Conservation (phyloP, 2,329 filamentous ascomycete genomes). For the Calonectria pauciramosa region DNA sequence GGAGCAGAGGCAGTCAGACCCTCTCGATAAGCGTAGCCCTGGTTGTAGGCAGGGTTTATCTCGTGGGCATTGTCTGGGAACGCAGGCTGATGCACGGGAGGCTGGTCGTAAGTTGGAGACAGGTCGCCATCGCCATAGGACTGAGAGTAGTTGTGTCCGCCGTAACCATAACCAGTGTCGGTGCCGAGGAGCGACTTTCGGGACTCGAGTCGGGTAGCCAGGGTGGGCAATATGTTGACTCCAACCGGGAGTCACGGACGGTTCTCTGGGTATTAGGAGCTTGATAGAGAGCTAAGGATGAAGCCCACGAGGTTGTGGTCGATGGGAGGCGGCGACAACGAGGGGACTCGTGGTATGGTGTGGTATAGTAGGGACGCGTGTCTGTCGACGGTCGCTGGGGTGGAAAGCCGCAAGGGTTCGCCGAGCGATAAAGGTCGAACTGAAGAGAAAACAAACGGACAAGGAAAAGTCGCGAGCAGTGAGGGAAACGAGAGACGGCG, state of each 20-base stretch:
- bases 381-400: conserved; percentile 16
- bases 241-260: conserved; percentile 53
- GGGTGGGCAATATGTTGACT: conserved; percentile 51
- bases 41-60: conserved; percentile 49
- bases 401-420: conserved; percentile 11
- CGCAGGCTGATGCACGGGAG: conserved; percentile 45
- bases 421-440: not conserved
- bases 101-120: conserved; percentile 33
- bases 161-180: conserved; percentile 55
- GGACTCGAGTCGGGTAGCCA: conserved; percentile 58
- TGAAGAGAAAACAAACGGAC: not conserved
- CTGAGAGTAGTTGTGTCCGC: conserved; percentile 50
- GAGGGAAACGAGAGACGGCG: conserved; percentile 28
- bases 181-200: conserved; percentile 56
- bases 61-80: conserved; percentile 48
- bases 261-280: conserved; percentile 6
- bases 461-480: conserved; percentile 9
- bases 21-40: conserved; percentile 55
- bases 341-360: conserved; percentile 2
- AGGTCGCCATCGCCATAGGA: conserved; percentile 46
- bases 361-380: conserved; percentile 14
- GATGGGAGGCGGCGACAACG: not conserved
- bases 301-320: not conserved
- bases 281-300: conserved; percentile 16
- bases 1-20: conserved; percentile 51